These are phyloP conservation scores for Tardiomyces blankii DNA, from an alignment of 1,139 yeast genomes.

Conservation along the genomic window DNA sequence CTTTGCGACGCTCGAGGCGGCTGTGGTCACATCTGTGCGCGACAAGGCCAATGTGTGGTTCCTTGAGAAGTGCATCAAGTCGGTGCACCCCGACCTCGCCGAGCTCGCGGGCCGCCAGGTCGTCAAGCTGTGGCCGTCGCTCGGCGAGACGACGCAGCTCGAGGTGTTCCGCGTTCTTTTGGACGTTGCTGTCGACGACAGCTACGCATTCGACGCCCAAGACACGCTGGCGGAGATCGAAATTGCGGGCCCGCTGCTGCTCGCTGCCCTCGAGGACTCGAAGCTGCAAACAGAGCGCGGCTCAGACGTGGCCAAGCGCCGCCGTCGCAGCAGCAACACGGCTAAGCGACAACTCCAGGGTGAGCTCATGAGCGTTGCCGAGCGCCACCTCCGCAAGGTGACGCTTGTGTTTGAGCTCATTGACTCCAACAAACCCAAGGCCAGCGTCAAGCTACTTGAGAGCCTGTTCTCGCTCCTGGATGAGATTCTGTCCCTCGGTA, in stretches of 20 bases:
- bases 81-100: slow-evolving; percentile 41
- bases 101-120: slow-evolving; percentile 41
- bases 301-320: slow-evolving; percentile 27
- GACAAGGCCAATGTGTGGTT: slow-evolving; percentile 45
- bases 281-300: slow-evolving; percentile 22
- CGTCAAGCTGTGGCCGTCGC: slow-evolving; percentile 39
- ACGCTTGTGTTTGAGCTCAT: slow-evolving; percentile 73
- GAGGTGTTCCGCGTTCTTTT: slow-evolving; percentile 48
- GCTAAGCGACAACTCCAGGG: slow-evolving; percentile 67
- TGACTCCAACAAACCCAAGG: slow-evolving; percentile 38
- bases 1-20: slow-evolving; percentile 8
- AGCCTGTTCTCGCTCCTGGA: slow-evolving; percentile 56
- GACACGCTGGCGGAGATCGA: slow-evolving; percentile 40
- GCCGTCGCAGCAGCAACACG: slow-evolving; percentile 73
- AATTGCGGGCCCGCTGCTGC: slow-evolving; percentile 37
- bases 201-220: slow-evolving; percentile 42
- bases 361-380: slow-evolving; percentile 63
- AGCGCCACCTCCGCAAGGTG: slow-evolving; percentile 63
- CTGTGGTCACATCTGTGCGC: slow-evolving; percentile 8
- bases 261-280: slow-evolving; percentile 39
- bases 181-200: slow-evolving; percentile 40
- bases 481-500: slow-evolving; percentile 79
- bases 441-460: slow-evolving; percentile 31
- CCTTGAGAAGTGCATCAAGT: slow-evolving; percentile 37
- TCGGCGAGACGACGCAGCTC: slow-evolving; percentile 49